phyloP scores from a whole-genome alignment of 83 land plant species.

The Isoetes engelmannii region DNA sequence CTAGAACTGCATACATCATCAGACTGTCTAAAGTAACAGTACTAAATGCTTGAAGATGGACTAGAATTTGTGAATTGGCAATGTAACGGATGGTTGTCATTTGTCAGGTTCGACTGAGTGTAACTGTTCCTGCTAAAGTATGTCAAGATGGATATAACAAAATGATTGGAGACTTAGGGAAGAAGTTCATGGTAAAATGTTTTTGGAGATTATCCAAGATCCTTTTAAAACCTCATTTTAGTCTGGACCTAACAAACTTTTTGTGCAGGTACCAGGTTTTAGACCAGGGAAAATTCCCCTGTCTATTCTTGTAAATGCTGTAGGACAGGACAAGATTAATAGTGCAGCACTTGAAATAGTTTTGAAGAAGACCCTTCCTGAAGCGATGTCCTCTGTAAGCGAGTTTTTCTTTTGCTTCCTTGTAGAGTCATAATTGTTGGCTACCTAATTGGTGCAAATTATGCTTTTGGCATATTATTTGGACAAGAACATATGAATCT shows the following conservation, averaged over 20 bases:
- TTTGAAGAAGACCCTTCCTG: conserved; percentile 82
- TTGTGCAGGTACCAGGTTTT: conserved; percentile 75
- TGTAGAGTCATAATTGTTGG: too few relatives aligned
- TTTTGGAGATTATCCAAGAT: neutral
- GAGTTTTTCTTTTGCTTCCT: too few relatives aligned
- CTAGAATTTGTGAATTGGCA: too few relatives aligned
- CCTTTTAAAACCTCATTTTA: neutral
- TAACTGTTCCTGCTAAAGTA: conserved; percentile 58
- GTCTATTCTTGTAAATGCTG: conserved; percentile 50
- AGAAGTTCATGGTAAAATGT: conserved; percentile 49
- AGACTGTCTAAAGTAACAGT: too few relatives aligned
- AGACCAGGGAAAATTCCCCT: conserved; percentile 93
- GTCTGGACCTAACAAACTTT: neutral
- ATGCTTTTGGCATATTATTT: too few relatives aligned
- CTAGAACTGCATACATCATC: too few relatives aligned
- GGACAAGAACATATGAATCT: too few relatives aligned
- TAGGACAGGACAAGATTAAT: conserved; percentile 63
- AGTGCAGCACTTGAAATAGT: conserved; percentile 70
- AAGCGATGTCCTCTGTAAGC: conserved; percentile 86
- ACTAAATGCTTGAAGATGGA: too few relatives aligned
- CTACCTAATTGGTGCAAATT: too few relatives aligned
- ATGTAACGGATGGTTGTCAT: neutral
- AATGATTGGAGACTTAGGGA: conserved; percentile 53
- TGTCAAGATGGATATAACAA: conserved; percentile 59
- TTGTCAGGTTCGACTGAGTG: conserved; percentile 58